phyloP scores from a whole-genome alignment of 176 grass and related monocot species.

The Oryza punctata region DNA sequence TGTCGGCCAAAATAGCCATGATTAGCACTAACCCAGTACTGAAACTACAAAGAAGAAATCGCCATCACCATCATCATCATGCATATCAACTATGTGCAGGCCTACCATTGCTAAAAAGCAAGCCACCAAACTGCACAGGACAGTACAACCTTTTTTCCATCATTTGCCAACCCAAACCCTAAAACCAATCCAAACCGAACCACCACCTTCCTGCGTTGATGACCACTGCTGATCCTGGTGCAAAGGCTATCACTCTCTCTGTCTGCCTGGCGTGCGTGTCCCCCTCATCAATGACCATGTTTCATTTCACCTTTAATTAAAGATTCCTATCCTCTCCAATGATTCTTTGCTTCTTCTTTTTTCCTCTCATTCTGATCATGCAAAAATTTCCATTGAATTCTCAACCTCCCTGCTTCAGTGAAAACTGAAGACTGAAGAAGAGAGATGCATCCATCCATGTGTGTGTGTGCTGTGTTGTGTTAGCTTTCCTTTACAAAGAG shows the following conservation, averaged over 20 bases:
- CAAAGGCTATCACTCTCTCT: slow-evolving; percentile 24
- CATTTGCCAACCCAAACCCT: slow-evolving; percentile 32
- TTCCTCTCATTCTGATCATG: neutral
- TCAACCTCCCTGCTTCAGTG: neutral
- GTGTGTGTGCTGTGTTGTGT: neutral
- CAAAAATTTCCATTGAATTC: slow-evolving; percentile 20
- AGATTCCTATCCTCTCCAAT: slow-evolving; percentile 41
- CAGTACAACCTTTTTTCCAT: slow-evolving; percentile 31
- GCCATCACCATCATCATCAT: neutral
- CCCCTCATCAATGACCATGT: slow-evolving; percentile 21
- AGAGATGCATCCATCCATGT: neutral
- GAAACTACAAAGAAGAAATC: neutral
- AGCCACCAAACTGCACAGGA: neutral
- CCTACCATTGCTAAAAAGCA: neutral
- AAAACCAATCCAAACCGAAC: neutral
- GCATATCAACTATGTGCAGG: neutral
- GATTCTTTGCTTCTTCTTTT: neutral
- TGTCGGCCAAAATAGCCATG: neutral
- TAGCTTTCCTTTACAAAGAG: slow-evolving; percentile 29
- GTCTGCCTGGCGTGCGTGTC: neutral
- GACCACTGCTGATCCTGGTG: slow-evolving; percentile 33
- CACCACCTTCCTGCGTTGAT: neutral
- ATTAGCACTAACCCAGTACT: neutral
- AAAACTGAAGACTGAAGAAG: neutral
- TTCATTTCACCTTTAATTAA: slow-evolving; percentile 26